These are phyloP conservation scores for Clavispora santaluciae DNA, from an alignment of 805 yeast species.

Conservation along the genomic window DNA sequence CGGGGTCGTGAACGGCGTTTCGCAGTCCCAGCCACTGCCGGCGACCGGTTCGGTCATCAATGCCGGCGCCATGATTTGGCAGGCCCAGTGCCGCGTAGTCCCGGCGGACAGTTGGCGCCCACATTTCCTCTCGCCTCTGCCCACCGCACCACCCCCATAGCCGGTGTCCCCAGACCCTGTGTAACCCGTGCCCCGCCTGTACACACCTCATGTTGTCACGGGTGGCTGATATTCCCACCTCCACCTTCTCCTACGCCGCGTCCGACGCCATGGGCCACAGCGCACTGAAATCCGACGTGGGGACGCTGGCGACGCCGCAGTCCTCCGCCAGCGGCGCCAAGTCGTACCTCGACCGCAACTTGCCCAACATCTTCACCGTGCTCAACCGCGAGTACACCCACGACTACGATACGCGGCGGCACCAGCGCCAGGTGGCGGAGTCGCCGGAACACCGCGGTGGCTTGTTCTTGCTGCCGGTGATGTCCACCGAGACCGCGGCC, in stretches of 20 bases:
- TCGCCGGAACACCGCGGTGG: slow-evolving; percentile 14
- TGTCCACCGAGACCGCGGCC: slow-evolving; percentile 9
- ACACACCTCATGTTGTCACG: not conserved
- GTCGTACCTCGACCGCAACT: not conserved
- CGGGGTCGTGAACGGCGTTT: slow-evolving; percentile 2
- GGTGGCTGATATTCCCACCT: not conserved
- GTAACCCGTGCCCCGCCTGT: not conserved
- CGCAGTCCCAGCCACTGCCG: not conserved
- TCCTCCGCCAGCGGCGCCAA: slow-evolving; percentile 3
- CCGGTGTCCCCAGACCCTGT: not conserved
- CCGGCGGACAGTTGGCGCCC: too few relatives aligned
- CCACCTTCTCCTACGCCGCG: not conserved
- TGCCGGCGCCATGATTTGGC: not conserved
- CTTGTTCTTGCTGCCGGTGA: slow-evolving; percentile 16
- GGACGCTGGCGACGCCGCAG: slow-evolving; percentile 8
- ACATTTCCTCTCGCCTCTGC: not conserved
- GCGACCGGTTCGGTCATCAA: not conserved
- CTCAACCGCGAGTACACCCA: slow-evolving; percentile 3
- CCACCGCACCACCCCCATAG: not conserved
- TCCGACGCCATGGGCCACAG: slow-evolving; percentile 12
- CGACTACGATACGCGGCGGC: not conserved
- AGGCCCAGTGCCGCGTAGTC: not conserved
- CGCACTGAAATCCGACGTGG: slow-evolving; percentile 7
- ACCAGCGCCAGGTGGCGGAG: not conserved
- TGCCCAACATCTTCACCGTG: slow-evolving; percentile 13